These are phyloP conservation scores for Vaccinium macrocarpon DNA, from an alignment of 148 eudicot genomes.

Conservation along the genomic window DNA sequence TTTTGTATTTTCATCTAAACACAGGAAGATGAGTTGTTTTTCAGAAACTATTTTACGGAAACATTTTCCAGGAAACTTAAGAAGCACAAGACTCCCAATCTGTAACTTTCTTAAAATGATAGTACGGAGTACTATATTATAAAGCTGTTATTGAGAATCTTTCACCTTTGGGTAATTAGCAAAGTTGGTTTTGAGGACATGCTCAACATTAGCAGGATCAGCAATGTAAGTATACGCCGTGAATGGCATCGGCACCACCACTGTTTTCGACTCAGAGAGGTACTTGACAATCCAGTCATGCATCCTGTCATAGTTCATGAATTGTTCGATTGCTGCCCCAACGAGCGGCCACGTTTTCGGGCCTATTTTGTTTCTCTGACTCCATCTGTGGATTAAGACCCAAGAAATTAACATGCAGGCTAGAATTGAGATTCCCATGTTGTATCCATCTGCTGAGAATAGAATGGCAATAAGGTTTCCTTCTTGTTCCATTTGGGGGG, in stretches of 20 bases:
- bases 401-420: conserved; percentile 51
- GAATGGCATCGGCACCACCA: conserved; percentile 81
- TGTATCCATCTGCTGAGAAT: conserved; percentile 15
- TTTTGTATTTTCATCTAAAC: too few relatives aligned
- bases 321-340: conserved; percentile 76
- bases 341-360: conserved; percentile 92
- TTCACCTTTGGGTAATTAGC: conserved; percentile 83
- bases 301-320: conserved; percentile 71
- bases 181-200: conserved; percentile 90
- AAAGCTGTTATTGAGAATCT: neutral
- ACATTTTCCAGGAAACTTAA: too few relatives aligned
- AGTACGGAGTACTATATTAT: neutral
- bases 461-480: neutral
- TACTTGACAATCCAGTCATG: conserved; percentile 88
- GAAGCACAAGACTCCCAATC: neutral
- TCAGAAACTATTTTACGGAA: too few relatives aligned
- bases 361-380: conserved; percentile 61
- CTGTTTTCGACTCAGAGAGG: conserved; percentile 50
- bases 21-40: too few relatives aligned
- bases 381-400: conserved; percentile 67
- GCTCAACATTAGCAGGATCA: conserved; percentile 82
- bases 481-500: conserved; percentile 12
- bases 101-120: neutral
- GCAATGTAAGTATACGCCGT: conserved; percentile 88
- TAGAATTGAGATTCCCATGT: conserved; percentile 30